Evolutionary conservation across 1,139 yeast species (phyloP), one percentile per base, ranked within the genome.

Genomic region (Taphrina flavorubra): DNA sequence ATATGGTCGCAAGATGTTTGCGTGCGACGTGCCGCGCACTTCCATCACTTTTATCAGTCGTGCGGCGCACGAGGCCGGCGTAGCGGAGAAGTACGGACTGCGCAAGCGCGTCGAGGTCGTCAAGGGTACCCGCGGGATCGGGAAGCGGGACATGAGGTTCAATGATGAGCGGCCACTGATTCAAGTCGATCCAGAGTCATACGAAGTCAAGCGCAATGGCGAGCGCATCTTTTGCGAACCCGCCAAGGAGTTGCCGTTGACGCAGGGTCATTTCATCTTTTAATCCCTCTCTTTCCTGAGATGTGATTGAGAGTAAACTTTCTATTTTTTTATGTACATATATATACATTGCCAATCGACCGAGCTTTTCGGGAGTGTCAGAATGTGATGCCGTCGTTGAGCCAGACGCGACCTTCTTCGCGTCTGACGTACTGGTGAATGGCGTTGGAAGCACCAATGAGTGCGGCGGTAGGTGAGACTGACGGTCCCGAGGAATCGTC

Each of bases 151-250:
- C 46, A 69, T 69, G 71, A 47, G 46, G 39, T 63, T 51, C 31
- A 69, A 69, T 37, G 60, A 57, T 42, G 64, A 49, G 20, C 58
- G 59, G 25, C 71, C 71, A 16, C 14, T 56, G 49, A 62, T 69
- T 47, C 51, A 42, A 53, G 65, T 69, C 59, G 71, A 69, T 44
- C 70, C 71, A 18, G 71, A 69, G 44, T 49, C 65, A 6, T 69
- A 69, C 42, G 55, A 51, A n/a, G 71, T 69, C 51, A 51, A 53
- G 49, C 68, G 70, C 10, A 67, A 69, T 34, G 65, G 68, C 36
- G 65, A 39, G 47, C 14, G 49, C 6, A 63, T 66, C 47, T 47
- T 51, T 13, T 60, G 68, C 25, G 70, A 69, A 49, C 71, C 71
- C n/a, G 55, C 61, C 1, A 57, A 53, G 11, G 60, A 47, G 20